Evolutionary conservation across 2,329 filamentous ascomycete species (phyloP), one percentile per base, ranked within the genome.

Genomic region (Trichoderma polysporum): DNA sequence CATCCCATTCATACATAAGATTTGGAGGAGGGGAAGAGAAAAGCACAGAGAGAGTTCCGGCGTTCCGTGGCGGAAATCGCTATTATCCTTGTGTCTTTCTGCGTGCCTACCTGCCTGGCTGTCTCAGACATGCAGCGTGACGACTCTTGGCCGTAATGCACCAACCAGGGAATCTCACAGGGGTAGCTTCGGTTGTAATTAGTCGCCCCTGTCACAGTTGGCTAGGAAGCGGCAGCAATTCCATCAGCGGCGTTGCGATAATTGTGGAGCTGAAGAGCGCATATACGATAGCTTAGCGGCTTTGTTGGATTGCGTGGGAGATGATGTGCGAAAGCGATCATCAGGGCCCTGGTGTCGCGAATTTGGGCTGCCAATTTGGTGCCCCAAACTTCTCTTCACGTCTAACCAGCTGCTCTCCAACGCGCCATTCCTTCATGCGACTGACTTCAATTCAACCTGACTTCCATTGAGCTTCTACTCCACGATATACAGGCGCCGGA

Each of bases 231-330:
- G 45, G 29, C 62, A 22, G 57, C 66, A 61, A 66, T 66, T 66
- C 61, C 62, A 68, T 68, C 61, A 66, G 66, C 52, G 66, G 66
- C 62, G 66, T 50, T n/a, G 37, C 53, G 54, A 50, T 39, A 68
- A 59, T 66, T 68, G 66, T 65, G 66, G 66, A 65, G 60, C 31
- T 27, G 15, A 33, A 31, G 22, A 56, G 49, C 52, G 66, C 58
- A 54, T 61, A 67, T 58, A 61, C 58, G 52, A 57, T 35, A 57
- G 50, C 52, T 45, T 47, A 53, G 61, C 52, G 27, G 61, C 52
- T 45, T 45, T 49, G 49, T 56, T 57, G 52, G 50, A 53, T 39
- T 59, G 63, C 31, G 35, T 52, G 60, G 47, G 60, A 63, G 60
- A 63, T 63, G 60, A 54, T 63, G 60, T 45, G 60, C 50, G 50